Base-by-base conservation (phyloP, 176 grass and related monocot species). In the Cocos nucifera region DNA sequence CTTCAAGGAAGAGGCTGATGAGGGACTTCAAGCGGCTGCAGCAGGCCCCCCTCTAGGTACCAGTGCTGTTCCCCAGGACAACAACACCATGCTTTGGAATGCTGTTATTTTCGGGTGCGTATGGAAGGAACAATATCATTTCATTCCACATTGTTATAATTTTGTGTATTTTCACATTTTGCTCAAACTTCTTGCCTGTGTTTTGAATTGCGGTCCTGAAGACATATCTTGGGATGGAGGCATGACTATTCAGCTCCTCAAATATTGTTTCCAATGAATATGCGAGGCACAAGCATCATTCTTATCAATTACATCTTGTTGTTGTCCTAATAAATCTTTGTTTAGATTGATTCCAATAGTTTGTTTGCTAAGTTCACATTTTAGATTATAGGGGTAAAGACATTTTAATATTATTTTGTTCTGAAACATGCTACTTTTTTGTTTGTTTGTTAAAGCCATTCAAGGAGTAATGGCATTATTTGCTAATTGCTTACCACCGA, bases 151-250 rank as follows among this genome's bases (percentile, higher is more conserved):
- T 67, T 61, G 30, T 3, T 69, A 4, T 0, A 50, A 35, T 64
- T 62, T 58, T 59, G 6, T 51, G 52, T 5, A 29, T 1, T 32
- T 32, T 32, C 30, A 32, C 30, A 32, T 32, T 32, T 32, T 32
- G 30, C 30, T 32, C 30, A 32, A 32, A 32, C 30, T 30, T 59
- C 23, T 17, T 68, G 51, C 4, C 64, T 4, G 25, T 49, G 61
- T n/a, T 54, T 83, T 17, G 39, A 54, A 56, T 71, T 83, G 62
- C 74, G 78, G 80, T 4, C 80, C 80, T 50, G 80, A 83, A 78
- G 80, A 78, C 62, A 83, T 69, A 57, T 68, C 80, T 22, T 83
- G 80, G 80, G 74, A 78, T 83, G 80, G 80, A 66, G 74, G 72
- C 75, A 49, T 53, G 44, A 19, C 26, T 23, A 16, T 66, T 17